These are phyloP conservation scores for Pythium coloratum DNA, from an alignment of 352 stramenopile species.

Conservation along the genomic window DNA sequence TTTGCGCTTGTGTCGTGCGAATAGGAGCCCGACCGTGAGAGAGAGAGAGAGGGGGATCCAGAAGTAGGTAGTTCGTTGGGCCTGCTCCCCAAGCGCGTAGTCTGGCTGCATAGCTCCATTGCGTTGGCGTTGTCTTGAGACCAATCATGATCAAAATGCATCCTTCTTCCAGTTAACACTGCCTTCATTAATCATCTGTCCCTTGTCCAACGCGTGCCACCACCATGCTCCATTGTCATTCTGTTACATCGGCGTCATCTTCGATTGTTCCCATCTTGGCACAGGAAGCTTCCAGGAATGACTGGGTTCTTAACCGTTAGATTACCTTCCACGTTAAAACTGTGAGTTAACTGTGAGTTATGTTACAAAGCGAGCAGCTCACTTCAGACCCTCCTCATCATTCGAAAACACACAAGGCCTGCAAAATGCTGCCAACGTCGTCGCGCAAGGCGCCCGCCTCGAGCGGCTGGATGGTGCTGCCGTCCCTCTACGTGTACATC, in stretches of 20 bases:
- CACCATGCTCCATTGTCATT: too few species aligned
- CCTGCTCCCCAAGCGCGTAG: constrained; percentile 4
- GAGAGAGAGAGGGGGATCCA: constrained; percentile 1
- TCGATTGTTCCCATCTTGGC: neutral
- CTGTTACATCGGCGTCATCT: neutral
- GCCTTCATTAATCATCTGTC: neutral
- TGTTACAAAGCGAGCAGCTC: constrained; percentile 11
- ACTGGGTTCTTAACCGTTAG: constrained; percentile 1
- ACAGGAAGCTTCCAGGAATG: neutral
- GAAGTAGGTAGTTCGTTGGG: constrained; percentile 10
- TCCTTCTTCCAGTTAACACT: neutral
- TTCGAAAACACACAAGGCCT: constrained; percentile 4
- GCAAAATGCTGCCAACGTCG: constrained; percentile 30
- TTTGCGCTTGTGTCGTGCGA: constrained; percentile 15
- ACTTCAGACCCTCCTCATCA: neutral
- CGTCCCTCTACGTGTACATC: constrained; percentile 70
- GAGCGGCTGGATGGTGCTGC: constrained; percentile 72
- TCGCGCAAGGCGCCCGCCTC: constrained; percentile 34
- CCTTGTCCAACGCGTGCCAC: too few species aligned
- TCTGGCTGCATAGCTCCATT: constrained; percentile 3
- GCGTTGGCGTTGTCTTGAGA: constrained; percentile 1
- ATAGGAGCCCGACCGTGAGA: neutral
- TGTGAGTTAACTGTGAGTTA: neutral
- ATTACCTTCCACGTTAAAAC: neutral
- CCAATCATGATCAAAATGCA: constrained; percentile 4